Evolutionary conservation across 192 early-diverging fungal species (phyloP).

Genomic region (Funneliformis mosseae): DNA sequence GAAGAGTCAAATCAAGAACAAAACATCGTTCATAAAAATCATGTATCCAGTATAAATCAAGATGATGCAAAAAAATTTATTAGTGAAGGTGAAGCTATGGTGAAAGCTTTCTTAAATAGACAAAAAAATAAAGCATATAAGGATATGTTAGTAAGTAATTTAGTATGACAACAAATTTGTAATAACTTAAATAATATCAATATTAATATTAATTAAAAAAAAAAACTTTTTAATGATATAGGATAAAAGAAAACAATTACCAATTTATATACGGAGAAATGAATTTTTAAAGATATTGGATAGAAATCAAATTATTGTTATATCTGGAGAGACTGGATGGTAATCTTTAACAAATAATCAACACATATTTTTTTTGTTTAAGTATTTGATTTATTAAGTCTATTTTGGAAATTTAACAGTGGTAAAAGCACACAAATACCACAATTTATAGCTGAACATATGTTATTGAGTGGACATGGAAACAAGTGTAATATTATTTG

Average conservation of each 20-base stretch:
- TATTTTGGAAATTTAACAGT: slow-evolving; percentile 17
- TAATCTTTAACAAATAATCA: background rate
- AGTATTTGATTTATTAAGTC: background rate
- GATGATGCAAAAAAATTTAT: background rate
- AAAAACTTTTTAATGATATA: background rate
- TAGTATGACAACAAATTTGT: background rate
- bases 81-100: background rate
- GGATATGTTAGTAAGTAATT: background rate
- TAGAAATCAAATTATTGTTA: slow-evolving; percentile 63
- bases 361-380: background rate
- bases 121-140: background rate
- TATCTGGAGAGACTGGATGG: slow-evolving; percentile 80
- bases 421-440: slow-evolving; percentile 82
- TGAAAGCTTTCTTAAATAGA: background rate
- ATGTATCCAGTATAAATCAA: background rate
- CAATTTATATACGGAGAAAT: slow-evolving; percentile 61
- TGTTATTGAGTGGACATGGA: slow-evolving; percentile 45
- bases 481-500: slow-evolving; percentile 57
- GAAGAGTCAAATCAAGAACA: background rate
- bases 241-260: slow-evolving; percentile 58
- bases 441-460: slow-evolving; percentile 70
- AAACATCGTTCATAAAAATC: background rate
- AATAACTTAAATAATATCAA: background rate
- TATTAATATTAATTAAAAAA: background rate
- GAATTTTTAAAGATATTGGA: slow-evolving; percentile 54